phyloP scores from a whole-genome alignment of 2,329 filamentous ascomycete species.

The Pezizomycotina sp. region DNA sequence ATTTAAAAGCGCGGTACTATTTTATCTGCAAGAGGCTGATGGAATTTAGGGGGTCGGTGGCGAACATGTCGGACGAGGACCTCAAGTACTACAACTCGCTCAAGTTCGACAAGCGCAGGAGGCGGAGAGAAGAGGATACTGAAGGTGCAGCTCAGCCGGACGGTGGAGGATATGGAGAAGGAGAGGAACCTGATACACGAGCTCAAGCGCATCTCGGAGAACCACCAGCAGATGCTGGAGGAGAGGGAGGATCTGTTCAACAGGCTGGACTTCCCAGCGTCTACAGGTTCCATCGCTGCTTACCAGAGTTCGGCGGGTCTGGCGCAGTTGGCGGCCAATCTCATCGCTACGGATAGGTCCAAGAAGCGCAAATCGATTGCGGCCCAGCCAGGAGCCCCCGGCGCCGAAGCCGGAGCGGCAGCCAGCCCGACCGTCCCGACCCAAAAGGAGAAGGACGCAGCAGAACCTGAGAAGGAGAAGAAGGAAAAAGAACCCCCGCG shows the following conservation, averaged over 20 bases:
- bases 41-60: conserved; percentile 59
- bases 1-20: conserved; percentile 84
- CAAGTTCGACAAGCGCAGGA: conserved; percentile 76
- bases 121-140: conserved; percentile 70
- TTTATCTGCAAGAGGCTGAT: conserved; percentile 69
- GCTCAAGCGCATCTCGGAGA: conserved; percentile 75
- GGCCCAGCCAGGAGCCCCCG: conserved; percentile 33
- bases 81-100: conserved; percentile 71
- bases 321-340: conserved; percentile 61
- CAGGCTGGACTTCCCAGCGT: conserved; percentile 67
- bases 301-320: conserved; percentile 73
- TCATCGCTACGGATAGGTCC: conserved; percentile 59
- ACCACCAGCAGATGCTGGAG: conserved; percentile 70
- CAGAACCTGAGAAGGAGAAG: conserved; percentile 1
- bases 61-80: conserved; percentile 75
- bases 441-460: conserved; percentile 26
- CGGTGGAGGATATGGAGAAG: conserved; percentile 75
- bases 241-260: conserved; percentile 77
- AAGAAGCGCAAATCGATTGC: conserved; percentile 65
- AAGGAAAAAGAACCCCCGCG: conserved; percentile 29
- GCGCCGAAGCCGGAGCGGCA: conserved; percentile 30
- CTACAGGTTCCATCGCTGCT: conserved; percentile 48
- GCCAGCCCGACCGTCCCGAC: conserved; percentile 31
- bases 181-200: conserved; percentile 81
- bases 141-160: conserved; percentile 58